These are phyloP conservation scores for Comarum palustre DNA, from an alignment of 306 rosid genomes.

Conservation along the genomic window DNA sequence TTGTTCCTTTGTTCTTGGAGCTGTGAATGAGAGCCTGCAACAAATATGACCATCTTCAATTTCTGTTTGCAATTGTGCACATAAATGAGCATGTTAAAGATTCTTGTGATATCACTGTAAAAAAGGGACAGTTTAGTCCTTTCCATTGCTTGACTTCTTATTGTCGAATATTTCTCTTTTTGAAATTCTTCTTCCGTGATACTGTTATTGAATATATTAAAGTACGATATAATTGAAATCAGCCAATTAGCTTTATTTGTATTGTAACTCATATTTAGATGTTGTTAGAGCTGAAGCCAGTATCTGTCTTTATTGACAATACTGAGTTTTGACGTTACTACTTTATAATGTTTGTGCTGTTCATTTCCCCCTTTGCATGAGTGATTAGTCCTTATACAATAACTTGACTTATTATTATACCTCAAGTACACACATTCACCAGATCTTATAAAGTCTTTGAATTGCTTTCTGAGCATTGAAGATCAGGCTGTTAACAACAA, in stretches of 20 bases:
- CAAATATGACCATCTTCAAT: not conserved
- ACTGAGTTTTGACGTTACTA: not conserved
- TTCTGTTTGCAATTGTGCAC: not conserved
- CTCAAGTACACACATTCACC: not conserved
- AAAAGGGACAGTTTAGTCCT: not conserved
- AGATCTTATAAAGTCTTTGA: not conserved
- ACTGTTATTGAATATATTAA: not conserved
- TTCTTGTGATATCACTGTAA: not conserved
- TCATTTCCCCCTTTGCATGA: not conserved
- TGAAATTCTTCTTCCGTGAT: not conserved
- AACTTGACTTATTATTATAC: not conserved
- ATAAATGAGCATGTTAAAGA: not conserved
- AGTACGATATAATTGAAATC: not conserved
- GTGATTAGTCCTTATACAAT: not conserved
- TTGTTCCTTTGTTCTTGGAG: conserved; percentile 3
- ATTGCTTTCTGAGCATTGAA: not conserved
- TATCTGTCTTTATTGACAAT: not conserved
- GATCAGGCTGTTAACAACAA: not conserved
- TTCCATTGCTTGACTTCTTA: not conserved
- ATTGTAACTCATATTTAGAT: not conserved
- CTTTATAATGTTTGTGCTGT: not conserved
- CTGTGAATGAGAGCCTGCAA: not conserved
- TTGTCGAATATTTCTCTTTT: not conserved
- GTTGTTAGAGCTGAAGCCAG: not conserved
- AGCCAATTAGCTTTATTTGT: not conserved